Conservation (phyloP, 768 basidiomycete species). For the Boletus coccyginus region DNA sequence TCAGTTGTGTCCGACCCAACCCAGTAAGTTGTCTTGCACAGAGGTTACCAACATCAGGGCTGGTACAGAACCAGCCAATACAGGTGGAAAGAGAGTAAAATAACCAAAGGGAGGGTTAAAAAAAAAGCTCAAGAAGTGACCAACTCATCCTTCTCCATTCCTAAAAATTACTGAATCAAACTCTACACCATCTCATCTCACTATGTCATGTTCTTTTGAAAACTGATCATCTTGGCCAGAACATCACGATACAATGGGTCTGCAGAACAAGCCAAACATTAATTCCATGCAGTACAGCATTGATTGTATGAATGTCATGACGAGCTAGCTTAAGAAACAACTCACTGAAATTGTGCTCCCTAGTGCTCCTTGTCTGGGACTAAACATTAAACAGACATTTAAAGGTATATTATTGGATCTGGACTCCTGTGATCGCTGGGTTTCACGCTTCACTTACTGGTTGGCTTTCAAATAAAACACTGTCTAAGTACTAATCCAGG, state of each 20-base stretch:
- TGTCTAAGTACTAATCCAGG: neutral
- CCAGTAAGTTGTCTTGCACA: neutral
- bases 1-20: neutral
- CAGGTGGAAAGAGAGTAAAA: neutral
- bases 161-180: slow-evolving; percentile 77
- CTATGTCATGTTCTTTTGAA: slow-evolving; percentile 74
- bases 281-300: slow-evolving; percentile 81
- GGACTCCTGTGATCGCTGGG: slow-evolving; percentile 72
- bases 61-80: neutral
- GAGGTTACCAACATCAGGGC: neutral
- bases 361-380: slow-evolving; percentile 67
- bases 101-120: neutral
- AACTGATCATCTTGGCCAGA: slow-evolving; percentile 67
- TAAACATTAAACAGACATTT: slow-evolving; percentile 83
- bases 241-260: slow-evolving; percentile 65
- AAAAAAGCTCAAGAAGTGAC: slow-evolving; percentile 14
- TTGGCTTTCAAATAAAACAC: slow-evolving; percentile 26
- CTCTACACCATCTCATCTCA: slow-evolving; percentile 83
- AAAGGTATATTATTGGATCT: slow-evolving; percentile 74
- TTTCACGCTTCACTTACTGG: slow-evolving; percentile 79
- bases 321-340: slow-evolving; percentile 80
- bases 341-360: slow-evolving; percentile 76
- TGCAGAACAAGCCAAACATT: slow-evolving; percentile 76
- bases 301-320: slow-evolving; percentile 83
- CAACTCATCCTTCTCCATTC: slow-evolving; percentile 56